These are phyloP conservation scores for Wickerhamiella alocasiicola DNA, from an alignment of 805 yeast genomes.

Conservation along the genomic window DNA sequence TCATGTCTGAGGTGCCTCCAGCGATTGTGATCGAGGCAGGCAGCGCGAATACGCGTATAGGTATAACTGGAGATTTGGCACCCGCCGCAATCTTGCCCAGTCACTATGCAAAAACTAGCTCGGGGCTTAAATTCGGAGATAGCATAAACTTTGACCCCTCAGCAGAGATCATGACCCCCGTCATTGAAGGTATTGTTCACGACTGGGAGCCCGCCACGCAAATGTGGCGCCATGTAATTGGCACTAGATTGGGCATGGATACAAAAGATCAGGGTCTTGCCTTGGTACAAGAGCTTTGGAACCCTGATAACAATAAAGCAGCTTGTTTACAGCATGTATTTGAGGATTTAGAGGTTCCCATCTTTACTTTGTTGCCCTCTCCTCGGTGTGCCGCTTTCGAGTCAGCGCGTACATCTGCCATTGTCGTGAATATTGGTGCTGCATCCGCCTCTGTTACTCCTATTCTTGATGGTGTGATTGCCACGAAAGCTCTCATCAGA, in stretches of 20 bases:
- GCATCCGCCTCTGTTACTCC: conserved; percentile 56
- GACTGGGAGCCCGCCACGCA: conserved; percentile 83
- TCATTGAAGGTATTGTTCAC: conserved; percentile 23
- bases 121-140: conserved; percentile 21
- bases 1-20: conserved; percentile 55
- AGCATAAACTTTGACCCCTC: conserved; percentile 13
- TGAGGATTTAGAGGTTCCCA: conserved; percentile 64
- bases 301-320: conserved; percentile 49
- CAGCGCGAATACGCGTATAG: conserved; percentile 65
- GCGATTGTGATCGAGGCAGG: conserved; percentile 90
- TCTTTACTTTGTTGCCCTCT: conserved; percentile 63
- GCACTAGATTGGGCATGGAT: conserved; percentile 41
- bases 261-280: conserved; percentile 64
- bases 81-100: conserved; percentile 73
- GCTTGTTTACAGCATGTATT: conserved; percentile 59
- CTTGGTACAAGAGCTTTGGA: conserved; percentile 83
- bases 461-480: conserved; percentile 23
- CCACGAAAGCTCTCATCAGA: conserved; percentile 39
- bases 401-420: conserved; percentile 72
- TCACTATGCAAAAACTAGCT: conserved; percentile 35
- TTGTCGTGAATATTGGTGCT: conserved; percentile 79
- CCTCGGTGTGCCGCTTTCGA: conserved; percentile 85
- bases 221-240: conserved; percentile 49
- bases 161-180: conserved; percentile 22
- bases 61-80: conserved; percentile 82